These are phyloP conservation scores for Inga laurina DNA, from an alignment of 306 rosid genomes.

Conservation along the genomic window DNA sequence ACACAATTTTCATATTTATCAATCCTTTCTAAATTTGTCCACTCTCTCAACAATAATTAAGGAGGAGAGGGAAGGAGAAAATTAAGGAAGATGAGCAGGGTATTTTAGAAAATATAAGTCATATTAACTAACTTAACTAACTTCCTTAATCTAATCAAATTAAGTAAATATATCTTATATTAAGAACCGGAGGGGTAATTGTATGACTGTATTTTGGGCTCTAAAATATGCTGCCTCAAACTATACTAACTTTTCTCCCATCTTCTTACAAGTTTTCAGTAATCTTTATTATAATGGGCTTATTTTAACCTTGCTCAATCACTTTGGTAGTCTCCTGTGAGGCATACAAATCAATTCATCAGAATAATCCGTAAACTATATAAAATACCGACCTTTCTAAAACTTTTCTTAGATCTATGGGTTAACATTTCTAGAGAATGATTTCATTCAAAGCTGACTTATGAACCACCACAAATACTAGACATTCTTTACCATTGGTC, in stretches of 20 bases:
- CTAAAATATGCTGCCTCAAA: not conserved
- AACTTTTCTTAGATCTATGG: not conserved
- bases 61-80: no score
- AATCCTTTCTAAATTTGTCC: no score
- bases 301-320: not conserved
- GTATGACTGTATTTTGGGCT: not conserved
- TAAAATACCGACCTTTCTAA: not conserved
- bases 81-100: no score
- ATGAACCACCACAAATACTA: constrained; percentile 23
- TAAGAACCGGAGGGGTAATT: not conserved
- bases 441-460: not conserved
- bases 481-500: constrained; percentile 34
- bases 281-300: not conserved
- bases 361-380: not conserved
- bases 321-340: not conserved
- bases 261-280: constrained; percentile 5
- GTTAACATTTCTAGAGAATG: not conserved
- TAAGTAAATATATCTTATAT: no score
- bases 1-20: no score
- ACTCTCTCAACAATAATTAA: no score
- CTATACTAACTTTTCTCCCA: not conserved
- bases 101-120: no score
- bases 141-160: no score
- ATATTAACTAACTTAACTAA: no score
- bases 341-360: not conserved